Conservation (phyloP, 805 yeast species). For the Saccharomycopsis sp. region DNA sequence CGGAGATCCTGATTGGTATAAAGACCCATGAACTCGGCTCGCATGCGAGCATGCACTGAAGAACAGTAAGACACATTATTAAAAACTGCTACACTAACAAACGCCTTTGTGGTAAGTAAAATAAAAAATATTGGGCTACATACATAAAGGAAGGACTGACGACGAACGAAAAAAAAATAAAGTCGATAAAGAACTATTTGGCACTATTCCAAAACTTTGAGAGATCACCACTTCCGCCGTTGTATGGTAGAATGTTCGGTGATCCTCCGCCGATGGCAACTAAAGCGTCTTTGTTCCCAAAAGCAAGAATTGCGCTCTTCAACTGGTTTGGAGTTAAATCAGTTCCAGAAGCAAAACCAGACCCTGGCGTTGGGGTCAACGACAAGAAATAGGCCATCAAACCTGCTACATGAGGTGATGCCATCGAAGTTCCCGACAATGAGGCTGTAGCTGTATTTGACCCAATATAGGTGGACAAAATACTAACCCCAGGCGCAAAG, state of each 20-base stretch:
- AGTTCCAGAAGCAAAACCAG: constrained; percentile 44
- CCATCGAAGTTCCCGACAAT: constrained; percentile 60
- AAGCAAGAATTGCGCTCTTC: constrained; percentile 67
- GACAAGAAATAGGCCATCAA: constrained; percentile 50
- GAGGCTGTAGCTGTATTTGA: constrained; percentile 41
- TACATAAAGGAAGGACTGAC: no score
- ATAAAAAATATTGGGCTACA: no score
- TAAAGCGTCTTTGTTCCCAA: constrained; percentile 54
- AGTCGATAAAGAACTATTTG: no score
- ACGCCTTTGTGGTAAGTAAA: no score
- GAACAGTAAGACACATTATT: constrained; percentile 3
- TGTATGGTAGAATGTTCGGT: constrained; percentile 69
- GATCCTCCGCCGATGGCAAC: constrained; percentile 63
- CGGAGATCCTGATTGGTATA: background rate
- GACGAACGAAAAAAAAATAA: no score
- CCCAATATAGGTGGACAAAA: constrained; percentile 50
- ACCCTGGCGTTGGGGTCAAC: constrained; percentile 67
- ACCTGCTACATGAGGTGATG: constrained; percentile 54
- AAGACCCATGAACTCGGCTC: background rate
- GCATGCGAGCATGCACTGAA: background rate
- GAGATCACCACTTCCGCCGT: constrained; percentile 73
- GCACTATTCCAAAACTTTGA: constrained; percentile 48
- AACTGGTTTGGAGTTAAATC: constrained; percentile 63
- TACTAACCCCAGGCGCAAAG: constrained; percentile 51
- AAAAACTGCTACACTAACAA: no score